Conservation (phyloP, 1,139 yeast genomes). For the Yamadazyma oceani region DNA sequence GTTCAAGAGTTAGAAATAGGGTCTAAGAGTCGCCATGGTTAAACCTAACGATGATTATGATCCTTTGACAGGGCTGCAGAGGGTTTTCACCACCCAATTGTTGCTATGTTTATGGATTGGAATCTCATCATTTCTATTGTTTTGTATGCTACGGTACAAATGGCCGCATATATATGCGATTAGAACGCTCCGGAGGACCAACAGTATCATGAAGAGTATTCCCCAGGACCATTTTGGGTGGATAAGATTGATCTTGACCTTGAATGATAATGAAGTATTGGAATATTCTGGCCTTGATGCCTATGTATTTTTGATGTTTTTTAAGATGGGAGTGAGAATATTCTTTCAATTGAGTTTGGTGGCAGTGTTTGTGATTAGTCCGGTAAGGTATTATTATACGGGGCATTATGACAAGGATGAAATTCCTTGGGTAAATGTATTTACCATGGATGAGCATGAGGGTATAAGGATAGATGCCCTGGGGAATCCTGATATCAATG, state of each 20-base stretch:
- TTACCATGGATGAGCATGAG: constrained; percentile 4
- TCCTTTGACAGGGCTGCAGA: constrained; percentile 40
- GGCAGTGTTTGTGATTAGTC: constrained; percentile 44
- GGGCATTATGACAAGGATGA: constrained; percentile 48
- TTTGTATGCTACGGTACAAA: constrained; percentile 42
- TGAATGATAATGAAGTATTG: constrained; percentile 44
- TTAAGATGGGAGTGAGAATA: constrained; percentile 45
- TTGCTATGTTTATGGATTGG: constrained; percentile 40
- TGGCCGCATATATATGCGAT: constrained; percentile 58
- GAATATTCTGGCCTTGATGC: constrained; percentile 46
- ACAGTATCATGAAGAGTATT: constrained; percentile 29
- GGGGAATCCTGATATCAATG: constrained; percentile 22
- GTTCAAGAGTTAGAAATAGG: too few relatives aligned
- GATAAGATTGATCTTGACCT: constrained; percentile 35
- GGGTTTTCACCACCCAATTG: constrained; percentile 47
- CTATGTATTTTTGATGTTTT: constrained; percentile 44
- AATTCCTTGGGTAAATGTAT: constrained; percentile 12
- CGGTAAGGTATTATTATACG: constrained; percentile 44
- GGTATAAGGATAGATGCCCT: neutral
- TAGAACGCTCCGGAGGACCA: constrained; percentile 38
- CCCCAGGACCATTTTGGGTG: constrained; percentile 43
- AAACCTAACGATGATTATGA: constrained; percentile 22
- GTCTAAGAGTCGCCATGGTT: too few relatives aligned
- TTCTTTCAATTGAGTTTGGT: constrained; percentile 35
- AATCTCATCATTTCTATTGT: constrained; percentile 33